Conservation (phyloP, 2,329 filamentous ascomycete species). For the Sclerotinia glacialis region DNA sequence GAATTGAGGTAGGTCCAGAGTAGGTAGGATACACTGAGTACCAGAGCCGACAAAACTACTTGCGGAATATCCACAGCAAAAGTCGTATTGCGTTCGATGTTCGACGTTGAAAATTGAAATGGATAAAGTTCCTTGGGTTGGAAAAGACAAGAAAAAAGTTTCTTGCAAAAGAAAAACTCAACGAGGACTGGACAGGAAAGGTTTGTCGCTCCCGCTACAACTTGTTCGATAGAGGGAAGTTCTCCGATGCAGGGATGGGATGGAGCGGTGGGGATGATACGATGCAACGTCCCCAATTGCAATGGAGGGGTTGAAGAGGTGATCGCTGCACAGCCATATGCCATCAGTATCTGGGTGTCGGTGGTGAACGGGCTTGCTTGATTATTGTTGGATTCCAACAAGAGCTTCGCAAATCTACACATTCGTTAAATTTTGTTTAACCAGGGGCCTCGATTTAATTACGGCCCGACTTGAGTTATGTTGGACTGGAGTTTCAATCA, state of each 20-base stretch:
- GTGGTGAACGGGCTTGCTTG: not conserved
- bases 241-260: not conserved
- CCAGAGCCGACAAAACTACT: not conserved
- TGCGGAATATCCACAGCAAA: not conserved
- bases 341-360: not conserved
- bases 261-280: not conserved
- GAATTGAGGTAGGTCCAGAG: slow-evolving; percentile 23
- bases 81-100: not conserved
- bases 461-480: too few species aligned
- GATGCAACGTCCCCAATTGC: not conserved
- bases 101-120: not conserved
- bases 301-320: not conserved
- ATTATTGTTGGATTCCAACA: too few species aligned
- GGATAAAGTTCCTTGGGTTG: not conserved
- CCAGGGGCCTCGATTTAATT: too few species aligned
- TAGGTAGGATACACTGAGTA: not conserved
- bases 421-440: too few species aligned
- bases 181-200: not conserved
- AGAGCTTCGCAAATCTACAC: too few species aligned
- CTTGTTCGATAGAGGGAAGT: not conserved
- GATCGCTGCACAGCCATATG: not conserved
- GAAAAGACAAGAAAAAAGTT: not conserved
- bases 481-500: too few species aligned
- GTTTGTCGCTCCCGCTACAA: too few species aligned
- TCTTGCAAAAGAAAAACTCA: not conserved